Percentiles rank a stretch among this genome's conserved stretches.
These are phyloP conservation scores for Trichosanthes cucumerina DNA, from an alignment of 306 rosid genomes.

Conservation along the genomic window DNA sequence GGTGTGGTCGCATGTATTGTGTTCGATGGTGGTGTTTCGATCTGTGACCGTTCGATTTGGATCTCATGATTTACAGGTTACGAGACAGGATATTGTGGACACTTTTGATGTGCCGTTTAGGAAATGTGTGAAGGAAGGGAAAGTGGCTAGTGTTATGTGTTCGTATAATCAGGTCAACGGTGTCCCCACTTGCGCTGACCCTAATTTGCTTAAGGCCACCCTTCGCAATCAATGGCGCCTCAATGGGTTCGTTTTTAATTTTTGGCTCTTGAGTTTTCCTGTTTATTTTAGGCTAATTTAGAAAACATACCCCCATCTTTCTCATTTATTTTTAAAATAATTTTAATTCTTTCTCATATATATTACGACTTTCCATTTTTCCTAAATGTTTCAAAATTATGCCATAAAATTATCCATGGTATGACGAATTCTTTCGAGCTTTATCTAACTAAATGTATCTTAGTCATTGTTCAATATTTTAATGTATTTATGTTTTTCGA, in stretches of 20 bases:
- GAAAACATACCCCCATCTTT: too few relatives aligned
- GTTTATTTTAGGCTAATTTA: too few relatives aligned
- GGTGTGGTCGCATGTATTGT: neutral
- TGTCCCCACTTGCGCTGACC: constrained; percentile 93
- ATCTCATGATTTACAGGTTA: constrained; percentile 60
- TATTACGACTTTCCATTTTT: too few relatives aligned
- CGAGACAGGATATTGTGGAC: constrained; percentile 83
- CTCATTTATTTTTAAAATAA: too few relatives aligned
- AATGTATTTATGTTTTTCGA: too few relatives aligned
- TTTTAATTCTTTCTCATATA: too few relatives aligned
- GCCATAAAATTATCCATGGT: too few relatives aligned
- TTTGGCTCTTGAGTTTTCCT: neutral
- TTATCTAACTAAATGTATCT: too few relatives aligned
- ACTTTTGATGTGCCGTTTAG: constrained; percentile 82
- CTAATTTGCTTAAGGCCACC: constrained; percentile 60
- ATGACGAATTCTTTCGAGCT: too few relatives aligned
- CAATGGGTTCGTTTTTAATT: constrained; percentile 36
- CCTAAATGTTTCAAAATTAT: too few relatives aligned
- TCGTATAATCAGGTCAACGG: constrained; percentile 95
- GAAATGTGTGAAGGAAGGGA: constrained; percentile 85
- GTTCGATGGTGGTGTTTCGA: neutral
- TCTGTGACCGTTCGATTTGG: neutral
- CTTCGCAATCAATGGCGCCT: constrained; percentile 73
- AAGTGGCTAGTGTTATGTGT: constrained; percentile 88
- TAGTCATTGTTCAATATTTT: too few relatives aligned